Percentiles rank a stretch among this genome's conserved stretches.
These are phyloP conservation scores for Dictyophora rubrovolvata DNA, from an alignment of 768 basidiomycete species.

Conservation along the genomic window DNA sequence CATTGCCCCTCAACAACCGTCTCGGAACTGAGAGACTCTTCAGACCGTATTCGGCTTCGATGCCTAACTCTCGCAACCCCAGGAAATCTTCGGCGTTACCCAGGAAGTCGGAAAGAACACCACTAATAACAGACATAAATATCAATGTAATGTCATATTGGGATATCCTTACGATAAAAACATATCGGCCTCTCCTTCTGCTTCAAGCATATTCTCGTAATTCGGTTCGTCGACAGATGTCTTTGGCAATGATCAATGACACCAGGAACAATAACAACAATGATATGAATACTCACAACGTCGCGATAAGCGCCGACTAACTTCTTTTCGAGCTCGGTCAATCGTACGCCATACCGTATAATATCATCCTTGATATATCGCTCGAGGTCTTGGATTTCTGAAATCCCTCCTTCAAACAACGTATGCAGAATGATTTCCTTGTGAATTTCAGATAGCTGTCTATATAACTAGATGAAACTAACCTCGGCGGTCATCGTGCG, in stretches of 20 bases:
- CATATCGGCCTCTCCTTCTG: slow-evolving; percentile 55
- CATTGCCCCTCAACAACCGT: slow-evolving; percentile 61
- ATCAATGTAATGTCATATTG: background rate
- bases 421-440: slow-evolving; percentile 92
- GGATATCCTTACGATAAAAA: slow-evolving; percentile 44
- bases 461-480: slow-evolving; percentile 13
- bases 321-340: slow-evolving; percentile 79
- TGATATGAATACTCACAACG: slow-evolving; percentile 38
- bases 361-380: slow-evolving; percentile 86
- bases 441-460: background rate
- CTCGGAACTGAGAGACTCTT: slow-evolving; percentile 71
- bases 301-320: slow-evolving; percentile 76
- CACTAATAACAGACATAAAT: slow-evolving; percentile 31
- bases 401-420: slow-evolving; percentile 79
- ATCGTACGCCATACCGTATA: slow-evolving; percentile 64
- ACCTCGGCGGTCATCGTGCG: slow-evolving; percentile 82
- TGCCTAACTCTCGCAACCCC: slow-evolving; percentile 78
- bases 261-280: slow-evolving; percentile 29
- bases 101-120: slow-evolving; percentile 77
- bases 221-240: slow-evolving; percentile 41
- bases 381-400: slow-evolving; percentile 70
- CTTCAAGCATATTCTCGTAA: slow-evolving; percentile 55
- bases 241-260: slow-evolving; percentile 21
- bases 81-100: slow-evolving; percentile 79
- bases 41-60: slow-evolving; percentile 77